Evolutionary conservation across 441 rosid species (phyloP).

Genomic region (Adansonia grandidieri): DNA sequence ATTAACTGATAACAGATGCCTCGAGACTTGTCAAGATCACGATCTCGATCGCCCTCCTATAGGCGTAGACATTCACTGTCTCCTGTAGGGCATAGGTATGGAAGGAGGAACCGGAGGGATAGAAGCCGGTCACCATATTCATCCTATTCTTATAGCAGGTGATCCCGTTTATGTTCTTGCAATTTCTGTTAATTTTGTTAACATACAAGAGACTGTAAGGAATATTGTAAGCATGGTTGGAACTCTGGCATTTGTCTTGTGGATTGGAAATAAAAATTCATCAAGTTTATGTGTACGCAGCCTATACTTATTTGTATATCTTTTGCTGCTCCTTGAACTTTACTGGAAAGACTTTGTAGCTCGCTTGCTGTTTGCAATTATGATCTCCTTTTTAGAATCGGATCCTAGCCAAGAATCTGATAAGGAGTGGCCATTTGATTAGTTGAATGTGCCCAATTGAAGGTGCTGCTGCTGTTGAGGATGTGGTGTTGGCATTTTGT

Average conservation of each 20-base stretch:
- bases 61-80: constrained; percentile 76
- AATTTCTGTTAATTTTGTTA: constrained; percentile 34
- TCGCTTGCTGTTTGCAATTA: constrained; percentile 7
- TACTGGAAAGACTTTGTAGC: background rate
- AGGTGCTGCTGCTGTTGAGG: constrained; percentile 21
- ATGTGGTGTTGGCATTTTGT: background rate
- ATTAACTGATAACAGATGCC: constrained; percentile 58
- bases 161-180: constrained; percentile 57
- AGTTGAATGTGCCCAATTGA: constrained; percentile 17
- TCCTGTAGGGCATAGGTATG: constrained; percentile 65
- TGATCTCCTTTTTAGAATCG: background rate
- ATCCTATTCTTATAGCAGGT: constrained; percentile 85
- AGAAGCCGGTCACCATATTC: constrained; percentile 83
- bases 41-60: constrained; percentile 73
- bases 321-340: constrained; percentile 17
- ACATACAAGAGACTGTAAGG: constrained; percentile 38
- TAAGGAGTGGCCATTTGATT: constrained; percentile 14
- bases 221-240: constrained; percentile 47
- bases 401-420: constrained; percentile 20
- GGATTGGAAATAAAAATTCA: constrained; percentile 41
- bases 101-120: constrained; percentile 80
- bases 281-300: constrained; percentile 39
- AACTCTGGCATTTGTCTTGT: constrained; percentile 35
- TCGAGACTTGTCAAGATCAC: constrained; percentile 72
- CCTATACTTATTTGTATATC: constrained; percentile 31